Evolutionary conservation across 345 rosid genomes (phyloP).

Genomic region (rapeseed (Brassica napus)): Da-Ae NC_063442.1:34773501-34774000

Average conservation of each 20-base stretch:
- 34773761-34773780: constrained; percentile 38
- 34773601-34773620: constrained; percentile 59
- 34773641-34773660: constrained; percentile 54
- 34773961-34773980: constrained; percentile 65
- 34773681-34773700: constrained; percentile 61
- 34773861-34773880: constrained; percentile 59
- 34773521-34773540: constrained; percentile 66
- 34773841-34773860: constrained; percentile 59
- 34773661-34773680: constrained; percentile 52
- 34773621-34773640: constrained; percentile 65
- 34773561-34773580: constrained; percentile 50
- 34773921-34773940: constrained; percentile 52
- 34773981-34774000: constrained; percentile 54
- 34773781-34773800: constrained; percentile 50
- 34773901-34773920: constrained; percentile 64
- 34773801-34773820: constrained; percentile 54
- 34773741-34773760: constrained; percentile 37
- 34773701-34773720: constrained; percentile 63
- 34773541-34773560: constrained; percentile 60
- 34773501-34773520: constrained; percentile 53
- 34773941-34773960: constrained; percentile 69
- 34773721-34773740: constrained; percentile 65
- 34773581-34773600: constrained; percentile 43
- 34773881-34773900: constrained; percentile 61
- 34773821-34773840: constrained; percentile 55